These are phyloP conservation scores for Chaetomium sp. DNA, from an alignment of 2,329 filamentous ascomycete genomes.

Conservation along the genomic window DNA sequence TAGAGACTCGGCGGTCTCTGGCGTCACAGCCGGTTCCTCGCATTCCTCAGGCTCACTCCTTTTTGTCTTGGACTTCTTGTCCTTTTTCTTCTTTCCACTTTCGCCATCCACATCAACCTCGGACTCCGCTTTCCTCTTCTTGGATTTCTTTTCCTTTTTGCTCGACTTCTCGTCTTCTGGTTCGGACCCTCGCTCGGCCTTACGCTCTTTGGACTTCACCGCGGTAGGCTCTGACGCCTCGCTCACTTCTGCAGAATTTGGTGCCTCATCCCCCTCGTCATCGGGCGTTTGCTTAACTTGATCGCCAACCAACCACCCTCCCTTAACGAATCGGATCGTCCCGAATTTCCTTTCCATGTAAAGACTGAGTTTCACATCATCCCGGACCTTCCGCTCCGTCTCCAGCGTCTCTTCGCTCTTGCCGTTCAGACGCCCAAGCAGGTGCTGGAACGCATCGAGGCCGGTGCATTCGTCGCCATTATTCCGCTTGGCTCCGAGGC, in stretches of 20 bases:
- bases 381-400: constrained; percentile 67
- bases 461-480: constrained; percentile 80
- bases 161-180: constrained; percentile 33
- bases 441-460: constrained; percentile 80
- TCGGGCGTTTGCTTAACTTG: constrained; percentile 53
- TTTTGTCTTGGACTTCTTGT: constrained; percentile 54
- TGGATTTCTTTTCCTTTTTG: constrained; percentile 51
- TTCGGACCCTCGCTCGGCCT: constrained; percentile 31
- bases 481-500: constrained; percentile 78
- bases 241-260: constrained; percentile 24
- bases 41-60: constrained; percentile 46
- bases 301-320: constrained; percentile 69
- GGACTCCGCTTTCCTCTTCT: constrained; percentile 54
- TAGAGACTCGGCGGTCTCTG: neutral
- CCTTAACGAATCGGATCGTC: constrained; percentile 80
- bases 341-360: constrained; percentile 79
- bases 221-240: constrained; percentile 36
- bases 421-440: constrained; percentile 87
- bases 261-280: constrained; percentile 29
- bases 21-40: constrained; percentile 34
- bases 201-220: constrained; percentile 38
- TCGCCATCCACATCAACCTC: constrained; percentile 34
- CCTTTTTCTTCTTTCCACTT: constrained; percentile 34
- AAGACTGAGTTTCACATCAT: constrained; percentile 70
- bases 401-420: constrained; percentile 74